Percentiles rank a stretch among this genome's conserved stretches.
These are phyloP conservation scores for Neckera pumila DNA, from an alignment of 225 moss, liverwort and hornwort species.

Conservation along the genomic window DNA sequence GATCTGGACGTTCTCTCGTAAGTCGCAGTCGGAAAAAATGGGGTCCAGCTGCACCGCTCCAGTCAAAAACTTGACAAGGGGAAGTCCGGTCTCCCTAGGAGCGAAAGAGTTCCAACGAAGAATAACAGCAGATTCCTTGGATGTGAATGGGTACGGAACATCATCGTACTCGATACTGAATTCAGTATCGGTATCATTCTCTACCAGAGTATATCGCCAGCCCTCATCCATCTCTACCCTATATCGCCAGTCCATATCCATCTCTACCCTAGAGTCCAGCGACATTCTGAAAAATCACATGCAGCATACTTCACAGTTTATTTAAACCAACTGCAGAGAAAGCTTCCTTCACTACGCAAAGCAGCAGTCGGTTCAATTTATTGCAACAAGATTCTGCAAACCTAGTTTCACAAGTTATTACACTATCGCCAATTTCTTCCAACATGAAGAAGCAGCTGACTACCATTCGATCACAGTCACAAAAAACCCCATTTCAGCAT, in stretches of 20 bases:
- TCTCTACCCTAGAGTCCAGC: neutral
- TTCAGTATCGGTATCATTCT: neutral
- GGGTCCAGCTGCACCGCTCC: too few species aligned
- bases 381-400: neutral
- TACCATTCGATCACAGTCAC: neutral
- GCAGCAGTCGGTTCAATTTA: too few species aligned
- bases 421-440: neutral
- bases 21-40: neutral
- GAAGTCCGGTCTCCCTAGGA: accelerated
- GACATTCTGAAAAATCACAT: neutral
- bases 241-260: neutral
- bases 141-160: neutral
- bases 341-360: neutral
- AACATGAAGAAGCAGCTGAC: neutral
- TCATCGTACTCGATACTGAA: neutral
- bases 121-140: neutral
- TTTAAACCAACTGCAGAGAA: neutral
- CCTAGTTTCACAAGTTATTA: neutral
- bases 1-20: neutral
- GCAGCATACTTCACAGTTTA: too few species aligned
- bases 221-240: neutral
- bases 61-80: neutral
- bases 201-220: neutral
- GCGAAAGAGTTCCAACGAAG: neutral
- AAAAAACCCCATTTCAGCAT: neutral